phyloP scores from a whole-genome alignment of 129 eudicot species.

The Escallonia rubra region DNA sequence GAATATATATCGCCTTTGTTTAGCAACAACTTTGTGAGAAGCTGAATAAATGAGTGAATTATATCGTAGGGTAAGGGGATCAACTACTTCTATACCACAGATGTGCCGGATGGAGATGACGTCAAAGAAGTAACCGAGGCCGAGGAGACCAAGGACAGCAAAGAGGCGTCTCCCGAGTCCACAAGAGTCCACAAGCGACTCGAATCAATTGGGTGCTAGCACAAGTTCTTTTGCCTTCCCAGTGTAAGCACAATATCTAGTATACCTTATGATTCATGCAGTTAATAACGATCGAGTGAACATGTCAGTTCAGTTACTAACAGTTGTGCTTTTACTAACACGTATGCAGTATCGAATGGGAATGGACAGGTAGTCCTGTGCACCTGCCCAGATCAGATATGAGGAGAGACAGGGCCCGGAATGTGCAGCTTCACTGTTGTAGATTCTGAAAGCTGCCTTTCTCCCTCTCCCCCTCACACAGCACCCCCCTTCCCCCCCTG shows the following conservation, averaged over 20 bases:
- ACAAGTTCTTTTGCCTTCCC: not conserved
- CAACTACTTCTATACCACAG: not conserved
- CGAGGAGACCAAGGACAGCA: not conserved
- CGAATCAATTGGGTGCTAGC: not conserved
- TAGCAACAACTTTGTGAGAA: no score
- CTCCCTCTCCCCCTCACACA: no score
- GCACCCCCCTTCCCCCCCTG: no score
- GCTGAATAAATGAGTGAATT: not conserved
- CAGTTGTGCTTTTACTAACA: not conserved
- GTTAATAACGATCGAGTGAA: not conserved
- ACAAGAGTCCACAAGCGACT: no score
- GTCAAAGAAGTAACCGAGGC: not conserved
- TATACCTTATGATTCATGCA: not conserved
- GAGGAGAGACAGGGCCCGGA: not conserved
- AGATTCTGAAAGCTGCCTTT: not conserved
- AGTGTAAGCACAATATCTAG: not conserved
- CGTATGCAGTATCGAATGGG: not conserved
- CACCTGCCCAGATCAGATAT: not conserved
- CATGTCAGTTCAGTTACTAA: not conserved
- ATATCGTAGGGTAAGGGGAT: not conserved
- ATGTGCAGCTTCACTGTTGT: not conserved
- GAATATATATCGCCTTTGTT: not conserved
- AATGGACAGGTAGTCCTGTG: not conserved
- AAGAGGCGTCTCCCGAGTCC: not conserved
- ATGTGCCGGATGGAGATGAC: not conserved